These are phyloP conservation scores for Aspergillus wentii DNA, from an alignment of 495 filamentous ascomycete genomes.

Conservation along the genomic window DNA sequence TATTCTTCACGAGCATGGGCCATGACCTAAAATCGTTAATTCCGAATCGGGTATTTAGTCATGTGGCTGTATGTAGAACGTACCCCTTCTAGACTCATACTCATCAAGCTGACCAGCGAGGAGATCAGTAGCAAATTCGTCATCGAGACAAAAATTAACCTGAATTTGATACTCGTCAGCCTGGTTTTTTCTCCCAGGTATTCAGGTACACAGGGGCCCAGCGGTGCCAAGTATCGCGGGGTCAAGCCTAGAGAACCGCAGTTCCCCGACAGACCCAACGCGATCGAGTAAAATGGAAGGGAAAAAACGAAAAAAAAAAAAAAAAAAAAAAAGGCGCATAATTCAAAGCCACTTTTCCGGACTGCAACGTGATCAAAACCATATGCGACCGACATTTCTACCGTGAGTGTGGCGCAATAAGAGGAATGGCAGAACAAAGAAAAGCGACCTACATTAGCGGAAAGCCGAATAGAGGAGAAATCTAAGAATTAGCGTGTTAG, in stretches of 20 bases:
- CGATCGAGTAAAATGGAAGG: not conserved
- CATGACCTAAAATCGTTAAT: too few relatives aligned
- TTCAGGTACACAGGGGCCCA: constrained; percentile 14
- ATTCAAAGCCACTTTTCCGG: constrained; percentile 6
- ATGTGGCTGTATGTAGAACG: too few relatives aligned
- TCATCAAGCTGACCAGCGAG: constrained; percentile 85
- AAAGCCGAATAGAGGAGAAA: constrained; percentile 44
- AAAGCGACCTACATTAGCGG: constrained; percentile 35
- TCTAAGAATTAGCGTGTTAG: constrained; percentile 40
- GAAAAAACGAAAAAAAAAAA: constrained; percentile 2
- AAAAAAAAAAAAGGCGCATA: constrained; percentile 7
- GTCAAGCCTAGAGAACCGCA: too few relatives aligned
- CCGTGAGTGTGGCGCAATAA: constrained; percentile 23
- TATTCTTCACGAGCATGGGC: constrained; percentile 67
- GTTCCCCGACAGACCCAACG: not conserved
- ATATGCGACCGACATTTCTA: constrained; percentile 26
- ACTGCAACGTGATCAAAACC: constrained; percentile 32
- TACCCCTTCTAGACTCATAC: constrained; percentile 83
- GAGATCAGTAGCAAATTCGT: constrained; percentile 91
- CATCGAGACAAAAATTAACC: constrained; percentile 74
- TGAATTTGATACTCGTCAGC: constrained; percentile 18
- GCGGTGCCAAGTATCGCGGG: constrained; percentile 22
- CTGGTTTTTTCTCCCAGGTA: not conserved
- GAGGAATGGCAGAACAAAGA: constrained; percentile 4
- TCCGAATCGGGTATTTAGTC: constrained; percentile 1